Percentiles rank a stretch among this genome's conserved stretches.
phyloP scores from a whole-genome alignment of 164 flowering plant genomes.

The Chimonanthus praecox region DNA sequence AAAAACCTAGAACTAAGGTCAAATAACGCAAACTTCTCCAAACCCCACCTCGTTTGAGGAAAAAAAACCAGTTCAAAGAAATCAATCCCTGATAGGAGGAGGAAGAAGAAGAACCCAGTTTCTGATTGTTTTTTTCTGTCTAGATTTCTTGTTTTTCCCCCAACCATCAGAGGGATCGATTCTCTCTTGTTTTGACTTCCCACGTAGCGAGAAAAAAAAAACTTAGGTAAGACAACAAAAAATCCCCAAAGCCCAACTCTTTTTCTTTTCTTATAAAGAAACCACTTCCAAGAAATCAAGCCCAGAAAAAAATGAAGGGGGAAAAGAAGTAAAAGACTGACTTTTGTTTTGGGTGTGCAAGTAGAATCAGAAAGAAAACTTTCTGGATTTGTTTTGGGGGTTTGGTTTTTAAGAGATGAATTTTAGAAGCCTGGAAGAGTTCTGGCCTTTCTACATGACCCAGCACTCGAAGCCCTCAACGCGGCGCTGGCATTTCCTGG shows the following conservation, averaged over 20 bases:
- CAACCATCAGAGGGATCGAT: not conserved
- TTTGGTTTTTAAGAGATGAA: conserved; percentile 37
- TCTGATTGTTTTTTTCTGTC: no score
- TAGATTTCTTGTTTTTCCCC: no score
- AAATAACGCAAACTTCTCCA: no score
- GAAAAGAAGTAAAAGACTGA: not conserved
- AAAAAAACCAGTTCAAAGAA: not conserved
- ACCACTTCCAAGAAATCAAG: not conserved
- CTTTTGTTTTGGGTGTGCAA: not conserved
- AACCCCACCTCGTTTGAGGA: no score
- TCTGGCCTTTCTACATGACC: conserved; percentile 82
- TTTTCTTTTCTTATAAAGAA: not conserved
- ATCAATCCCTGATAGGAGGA: not conserved
- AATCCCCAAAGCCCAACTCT: not conserved
- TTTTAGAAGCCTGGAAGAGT: conserved; percentile 84
- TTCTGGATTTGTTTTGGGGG: not conserved
- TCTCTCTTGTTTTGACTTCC: no score
- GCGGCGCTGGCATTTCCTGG: conserved; percentile 86
- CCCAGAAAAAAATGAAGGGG: not conserved
- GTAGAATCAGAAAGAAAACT: not conserved
- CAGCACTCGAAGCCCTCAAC: conserved; percentile 90
- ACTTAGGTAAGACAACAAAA: no score
- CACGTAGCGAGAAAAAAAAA: no score
- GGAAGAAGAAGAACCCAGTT: no score
- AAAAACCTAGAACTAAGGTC: no score